A percentile compares a stretch with the other conserved stretches of the same genome.
Evolutionary conservation across 495 filamentous ascomycete genomes (phyloP).

Genomic region (Aspergillus biplanus): DNA sequence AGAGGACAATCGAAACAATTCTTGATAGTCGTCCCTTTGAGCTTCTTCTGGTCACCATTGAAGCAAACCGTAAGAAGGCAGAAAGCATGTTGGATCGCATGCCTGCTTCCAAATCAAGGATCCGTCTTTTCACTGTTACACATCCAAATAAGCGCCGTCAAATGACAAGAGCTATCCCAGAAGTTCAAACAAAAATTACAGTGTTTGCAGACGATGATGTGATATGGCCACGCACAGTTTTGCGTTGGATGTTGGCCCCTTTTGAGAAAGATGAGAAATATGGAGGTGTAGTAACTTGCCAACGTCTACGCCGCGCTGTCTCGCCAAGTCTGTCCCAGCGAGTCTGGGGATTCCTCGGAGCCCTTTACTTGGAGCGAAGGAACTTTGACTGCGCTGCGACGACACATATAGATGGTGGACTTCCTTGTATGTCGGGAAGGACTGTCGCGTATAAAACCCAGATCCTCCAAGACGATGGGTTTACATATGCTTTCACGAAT

Average conservation of each 20-base stretch:
- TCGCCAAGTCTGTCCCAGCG: conserved; percentile 58
- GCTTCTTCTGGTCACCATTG: conserved; percentile 66
- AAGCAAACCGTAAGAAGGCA: conserved; percentile 61
- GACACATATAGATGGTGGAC: conserved; percentile 81
- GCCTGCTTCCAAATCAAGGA: conserved; percentile 53
- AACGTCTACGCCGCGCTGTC: conserved; percentile 70
- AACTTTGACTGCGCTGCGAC: conserved; percentile 91
- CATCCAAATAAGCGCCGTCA: conserved; percentile 84
- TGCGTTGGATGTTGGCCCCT: conserved; percentile 82
- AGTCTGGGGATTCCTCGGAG: conserved; percentile 77
- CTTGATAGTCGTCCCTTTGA: conserved; percentile 59
- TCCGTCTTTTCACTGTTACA: conserved; percentile 55
- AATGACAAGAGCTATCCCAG: conserved; percentile 78
- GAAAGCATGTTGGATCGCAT: conserved; percentile 55
- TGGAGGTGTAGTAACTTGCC: conserved; percentile 82
- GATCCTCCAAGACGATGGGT: conserved; percentile 77
- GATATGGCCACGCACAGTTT: conserved; percentile 74
- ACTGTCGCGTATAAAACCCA: conserved; percentile 81
- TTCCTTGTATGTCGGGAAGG: conserved; percentile 85
- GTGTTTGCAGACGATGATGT: conserved; percentile 90
- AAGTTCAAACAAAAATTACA: conserved; percentile 73
- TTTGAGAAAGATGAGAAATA: conserved; percentile 74
- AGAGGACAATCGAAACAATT: conserved; percentile 62
- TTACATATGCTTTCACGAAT: conserved; percentile 71
- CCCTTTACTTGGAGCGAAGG: conserved; percentile 78